Evolutionary conservation across 176 grass and related monocot species (phyloP).

Genomic region (Elymus sibiricus): DNA sequence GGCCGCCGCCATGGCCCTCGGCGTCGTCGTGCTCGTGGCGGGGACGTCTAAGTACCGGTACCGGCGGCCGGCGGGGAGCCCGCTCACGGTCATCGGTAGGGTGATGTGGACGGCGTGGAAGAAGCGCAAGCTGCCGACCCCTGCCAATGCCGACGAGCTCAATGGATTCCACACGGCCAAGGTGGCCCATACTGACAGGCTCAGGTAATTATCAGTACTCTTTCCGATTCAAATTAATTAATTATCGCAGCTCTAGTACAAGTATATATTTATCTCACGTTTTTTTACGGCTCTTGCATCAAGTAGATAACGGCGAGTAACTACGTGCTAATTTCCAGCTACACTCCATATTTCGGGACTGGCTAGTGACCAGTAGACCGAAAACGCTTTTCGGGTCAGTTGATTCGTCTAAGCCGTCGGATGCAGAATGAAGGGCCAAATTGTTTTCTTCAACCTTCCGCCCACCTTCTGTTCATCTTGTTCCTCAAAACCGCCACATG

Average conservation of each 20-base stretch:
- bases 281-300: background rate
- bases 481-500: too few relatives aligned
- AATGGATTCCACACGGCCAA: conserved; percentile 39
- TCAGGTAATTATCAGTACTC: conserved; percentile 49
- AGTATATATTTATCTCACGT: too few relatives aligned
- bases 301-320: background rate
- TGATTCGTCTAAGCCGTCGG: too few relatives aligned
- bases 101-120: conserved; percentile 53
- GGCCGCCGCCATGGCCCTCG: conserved; percentile 37
- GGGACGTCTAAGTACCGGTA: conserved; percentile 54
- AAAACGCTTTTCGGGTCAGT: too few relatives aligned
- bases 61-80: conserved; percentile 52
- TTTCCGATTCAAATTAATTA: too few relatives aligned
- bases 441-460: too few relatives aligned
- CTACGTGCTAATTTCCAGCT: background rate
- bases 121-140: conserved; percentile 31
- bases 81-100: conserved; percentile 41
- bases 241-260: too few relatives aligned
- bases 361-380: too few relatives aligned
- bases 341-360: too few relatives aligned
- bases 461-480: too few relatives aligned
- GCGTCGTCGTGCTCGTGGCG: conserved; percentile 44
- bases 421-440: too few relatives aligned
- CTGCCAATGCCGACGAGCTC: conserved; percentile 34
- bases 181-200: conserved; percentile 50